phyloP scores from a whole-genome alignment of 495 filamentous ascomycete species.

The Clavariopsis aquatica region DNA sequence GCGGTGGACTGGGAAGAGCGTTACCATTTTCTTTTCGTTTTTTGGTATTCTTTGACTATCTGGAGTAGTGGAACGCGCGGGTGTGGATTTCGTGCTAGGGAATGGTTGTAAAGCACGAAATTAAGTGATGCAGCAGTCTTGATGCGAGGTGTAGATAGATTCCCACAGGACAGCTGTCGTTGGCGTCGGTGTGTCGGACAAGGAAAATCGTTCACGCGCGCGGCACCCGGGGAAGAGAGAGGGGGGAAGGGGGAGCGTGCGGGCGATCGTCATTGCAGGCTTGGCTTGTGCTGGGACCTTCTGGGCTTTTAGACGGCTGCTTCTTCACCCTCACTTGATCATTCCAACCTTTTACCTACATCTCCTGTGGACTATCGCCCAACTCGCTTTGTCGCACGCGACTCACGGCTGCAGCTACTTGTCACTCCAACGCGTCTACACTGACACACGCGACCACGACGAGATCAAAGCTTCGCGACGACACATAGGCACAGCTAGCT shows the following conservation, averaged over 20 bases:
- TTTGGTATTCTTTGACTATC: no score
- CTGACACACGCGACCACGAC: no score
- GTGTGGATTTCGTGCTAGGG: no score
- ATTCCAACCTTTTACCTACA: neutral
- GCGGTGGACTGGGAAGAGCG: no score
- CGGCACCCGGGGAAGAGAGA: no score
- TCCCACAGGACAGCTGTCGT: neutral
- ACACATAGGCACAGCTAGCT: neutral
- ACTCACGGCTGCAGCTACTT: no score
- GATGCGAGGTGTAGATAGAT: neutral
- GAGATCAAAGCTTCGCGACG: neutral
- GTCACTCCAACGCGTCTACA: no score
- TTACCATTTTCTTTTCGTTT: no score
- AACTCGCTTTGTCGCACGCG: neutral
- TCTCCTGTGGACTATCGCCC: neutral
- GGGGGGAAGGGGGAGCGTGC: neutral
- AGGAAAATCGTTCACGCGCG: conserved; percentile 18
- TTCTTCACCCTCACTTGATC: neutral
- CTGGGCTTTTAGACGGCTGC: no score
- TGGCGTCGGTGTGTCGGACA: neutral
- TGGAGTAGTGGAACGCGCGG: no score
- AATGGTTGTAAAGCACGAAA: no score
- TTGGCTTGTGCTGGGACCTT: neutral
- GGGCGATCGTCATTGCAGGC: neutral
- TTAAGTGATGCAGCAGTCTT: neutral